A percentile compares a stretch with the other conserved stretches of the same genome.
Conservation (phyloP, 2,329 filamentous ascomycete species). For the Penicillium oxalicum region DNA sequence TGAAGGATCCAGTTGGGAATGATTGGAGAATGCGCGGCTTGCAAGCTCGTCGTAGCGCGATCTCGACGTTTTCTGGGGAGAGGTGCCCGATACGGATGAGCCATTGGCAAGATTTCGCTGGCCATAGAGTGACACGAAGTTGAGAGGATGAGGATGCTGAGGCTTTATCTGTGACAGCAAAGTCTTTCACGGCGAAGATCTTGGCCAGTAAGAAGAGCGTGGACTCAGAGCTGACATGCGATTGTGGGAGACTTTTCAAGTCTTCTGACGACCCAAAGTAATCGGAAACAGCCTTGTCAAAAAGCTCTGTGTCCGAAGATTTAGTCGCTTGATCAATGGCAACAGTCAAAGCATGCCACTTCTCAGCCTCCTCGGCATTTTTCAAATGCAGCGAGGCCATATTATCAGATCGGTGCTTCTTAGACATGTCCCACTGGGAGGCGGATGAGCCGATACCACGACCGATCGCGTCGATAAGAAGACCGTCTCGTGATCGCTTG, state of each 20-base stretch:
- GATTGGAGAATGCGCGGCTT: slow-evolving; percentile 32
- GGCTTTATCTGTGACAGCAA: slow-evolving; percentile 16
- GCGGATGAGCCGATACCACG: slow-evolving; percentile 35
- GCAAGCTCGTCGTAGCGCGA: slow-evolving; percentile 32
- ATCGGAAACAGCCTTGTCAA: slow-evolving; percentile 31
- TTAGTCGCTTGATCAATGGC: slow-evolving; percentile 25
- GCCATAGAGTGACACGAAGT: slow-evolving; percentile 33
- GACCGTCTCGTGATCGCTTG: slow-evolving; percentile 37
- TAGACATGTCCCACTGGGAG: slow-evolving; percentile 26
- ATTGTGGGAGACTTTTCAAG: slow-evolving; percentile 19
- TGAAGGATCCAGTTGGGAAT: slow-evolving; percentile 35
- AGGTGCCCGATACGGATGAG: slow-evolving; percentile 37
- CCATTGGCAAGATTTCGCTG: slow-evolving; percentile 37
- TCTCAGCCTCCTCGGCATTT: slow-evolving; percentile 26
- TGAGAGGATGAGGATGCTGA: slow-evolving; percentile 23
- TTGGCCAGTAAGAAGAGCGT: slow-evolving; percentile 35
- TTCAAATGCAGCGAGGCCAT: slow-evolving; percentile 29
- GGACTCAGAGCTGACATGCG: slow-evolving; percentile 33
- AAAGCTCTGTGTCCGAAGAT: slow-evolving; percentile 24
- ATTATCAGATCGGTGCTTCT: slow-evolving; percentile 27
- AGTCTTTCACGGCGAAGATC: slow-evolving; percentile 31
- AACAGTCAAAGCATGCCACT: slow-evolving; percentile 31
- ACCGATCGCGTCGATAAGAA: slow-evolving; percentile 40
- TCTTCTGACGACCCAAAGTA: slow-evolving; percentile 24
- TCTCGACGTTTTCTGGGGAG: slow-evolving; percentile 35